Base-by-base conservation (phyloP, 805 yeast genomes). In the Yarrowia keelungensis region DNA sequence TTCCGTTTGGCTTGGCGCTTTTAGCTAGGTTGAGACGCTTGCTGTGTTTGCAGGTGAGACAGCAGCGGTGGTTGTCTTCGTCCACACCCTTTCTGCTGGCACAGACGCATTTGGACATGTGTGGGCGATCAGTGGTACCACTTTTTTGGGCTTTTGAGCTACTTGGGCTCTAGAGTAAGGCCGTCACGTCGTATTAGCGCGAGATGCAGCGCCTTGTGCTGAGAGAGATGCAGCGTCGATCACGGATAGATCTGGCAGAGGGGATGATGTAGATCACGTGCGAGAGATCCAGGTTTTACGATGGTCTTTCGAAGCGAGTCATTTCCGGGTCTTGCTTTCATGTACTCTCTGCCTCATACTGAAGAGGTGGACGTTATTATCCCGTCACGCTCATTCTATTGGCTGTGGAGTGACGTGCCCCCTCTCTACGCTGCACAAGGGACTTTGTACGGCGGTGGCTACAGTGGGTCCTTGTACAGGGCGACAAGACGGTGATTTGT, bases 71-170 rank as follows among this genome's bases (percentile, higher is more conserved):
- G 32, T 26, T 26, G 32, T 19, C 46, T 39, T 22, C 5, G 16
- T 9, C 11, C 35, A 4, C 46, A 42, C 19, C 5, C 32, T 19
- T 19, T 26, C 32, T 26, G 3, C 32, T 26, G 46, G 19, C 19
- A 5, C 19, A 5, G 41, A 15, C 26, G 56, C 15, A 11, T 51
- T 51, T 3, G 58, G 58, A 16, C 26, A 53, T 39, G 22, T 45
- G 45, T 53, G 47, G 62, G 39, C 62, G 62, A 56, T 56, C 62
- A 56, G 62, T 56, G 47, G 62, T 56, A 41, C 62, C 62, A 56
- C 62, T 56, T 56, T 56, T 56, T 22, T 14, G 36, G 53, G 35
- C 50, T 14, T 46, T 22, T 46, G 49, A 45, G 43, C 45, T 35
- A 50, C 50, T 5, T 22, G 32, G 32, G 7, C 32, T 5, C 32